A percentile compares a stretch with the other conserved stretches of the same genome.
Conservation (phyloP, 148 eudicot species). For the Rhododendron henanense region DNA sequence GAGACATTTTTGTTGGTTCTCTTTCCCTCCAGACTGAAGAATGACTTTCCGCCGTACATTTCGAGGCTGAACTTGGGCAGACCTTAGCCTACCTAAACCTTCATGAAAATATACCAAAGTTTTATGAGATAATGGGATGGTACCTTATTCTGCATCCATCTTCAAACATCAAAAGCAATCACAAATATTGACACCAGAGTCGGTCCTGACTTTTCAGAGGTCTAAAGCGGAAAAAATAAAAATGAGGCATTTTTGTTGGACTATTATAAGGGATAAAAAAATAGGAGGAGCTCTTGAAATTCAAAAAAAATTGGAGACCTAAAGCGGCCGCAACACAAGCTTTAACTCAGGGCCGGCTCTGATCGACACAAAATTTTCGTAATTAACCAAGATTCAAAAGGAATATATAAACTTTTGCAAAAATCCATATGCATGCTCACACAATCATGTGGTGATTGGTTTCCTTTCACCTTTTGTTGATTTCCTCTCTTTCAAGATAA, state of each 20-base stretch:
- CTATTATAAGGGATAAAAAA: no score
- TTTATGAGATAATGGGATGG: not conserved
- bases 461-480: not conserved
- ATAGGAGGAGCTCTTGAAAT: no score
- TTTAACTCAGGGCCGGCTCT: no score
- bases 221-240: no score
- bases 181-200: not conserved
- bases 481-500: not conserved
- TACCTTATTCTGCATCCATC: not conserved
- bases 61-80: not conserved
- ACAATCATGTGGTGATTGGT: not conserved
- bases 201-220: no score
- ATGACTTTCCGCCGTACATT: not conserved
- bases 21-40: not conserved
- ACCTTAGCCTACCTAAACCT: not conserved
- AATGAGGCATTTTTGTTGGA: no score
- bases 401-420: constrained; percentile 6
- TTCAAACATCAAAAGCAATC: not conserved
- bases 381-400: not conserved
- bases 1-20: no score
- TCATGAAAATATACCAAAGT: not conserved
- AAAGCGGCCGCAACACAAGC: no score
- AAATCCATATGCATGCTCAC: not conserved
- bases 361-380: not conserved
- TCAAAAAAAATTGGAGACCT: no score